These are phyloP conservation scores for Scolecobasidium constrictum DNA, from an alignment of 2,329 filamentous ascomycete genomes.

Conservation along the genomic window DNA sequence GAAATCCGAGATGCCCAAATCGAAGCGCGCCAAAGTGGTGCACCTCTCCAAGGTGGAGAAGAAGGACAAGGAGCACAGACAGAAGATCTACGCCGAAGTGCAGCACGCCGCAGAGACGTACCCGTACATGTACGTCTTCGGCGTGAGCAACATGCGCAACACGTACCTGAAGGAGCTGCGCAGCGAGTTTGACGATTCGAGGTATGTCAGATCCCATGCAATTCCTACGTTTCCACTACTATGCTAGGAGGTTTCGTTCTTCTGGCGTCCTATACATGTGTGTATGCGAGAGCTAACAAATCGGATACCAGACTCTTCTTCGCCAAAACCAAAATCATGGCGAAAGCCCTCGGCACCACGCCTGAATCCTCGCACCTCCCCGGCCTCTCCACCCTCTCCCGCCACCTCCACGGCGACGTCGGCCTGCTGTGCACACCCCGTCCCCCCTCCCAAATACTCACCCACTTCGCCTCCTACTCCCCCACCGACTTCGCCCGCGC, in stretches of 20 bases:
- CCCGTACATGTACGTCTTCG: slow-evolving; percentile 86
- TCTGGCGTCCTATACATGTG: background rate
- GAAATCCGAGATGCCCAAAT: slow-evolving; percentile 72
- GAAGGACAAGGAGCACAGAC: slow-evolving; percentile 84
- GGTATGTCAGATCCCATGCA: too few relatives aligned
- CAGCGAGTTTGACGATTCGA: slow-evolving; percentile 71
- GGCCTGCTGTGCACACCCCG: slow-evolving; percentile 87
- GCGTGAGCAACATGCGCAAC: slow-evolving; percentile 96
- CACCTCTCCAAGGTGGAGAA: slow-evolving; percentile 87
- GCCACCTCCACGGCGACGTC: slow-evolving; percentile 68
- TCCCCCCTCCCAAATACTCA: slow-evolving; percentile 51
- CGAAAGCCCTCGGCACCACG: slow-evolving; percentile 75
- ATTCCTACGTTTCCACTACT: too few relatives aligned
- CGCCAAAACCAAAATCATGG: slow-evolving; percentile 99
- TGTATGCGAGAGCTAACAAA: background rate
- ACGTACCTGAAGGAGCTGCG: slow-evolving; percentile 88
- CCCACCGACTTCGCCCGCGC: slow-evolving; percentile 87
- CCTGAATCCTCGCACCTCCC: slow-evolving; percentile 71
- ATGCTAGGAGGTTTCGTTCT: background rate
- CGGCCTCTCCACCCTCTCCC: slow-evolving; percentile 59
- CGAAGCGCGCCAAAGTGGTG: slow-evolving; percentile 81
- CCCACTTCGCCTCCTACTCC: slow-evolving; percentile 61
- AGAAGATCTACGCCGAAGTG: slow-evolving; percentile 79
- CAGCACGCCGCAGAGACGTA: slow-evolving; percentile 76
- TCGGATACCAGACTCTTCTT: slow-evolving; percentile 87